Evolutionary conservation across 2,329 filamentous ascomycete species (phyloP), one percentile per base, ranked within the genome.

Genomic region (Exophiala aquamarina): DNA sequence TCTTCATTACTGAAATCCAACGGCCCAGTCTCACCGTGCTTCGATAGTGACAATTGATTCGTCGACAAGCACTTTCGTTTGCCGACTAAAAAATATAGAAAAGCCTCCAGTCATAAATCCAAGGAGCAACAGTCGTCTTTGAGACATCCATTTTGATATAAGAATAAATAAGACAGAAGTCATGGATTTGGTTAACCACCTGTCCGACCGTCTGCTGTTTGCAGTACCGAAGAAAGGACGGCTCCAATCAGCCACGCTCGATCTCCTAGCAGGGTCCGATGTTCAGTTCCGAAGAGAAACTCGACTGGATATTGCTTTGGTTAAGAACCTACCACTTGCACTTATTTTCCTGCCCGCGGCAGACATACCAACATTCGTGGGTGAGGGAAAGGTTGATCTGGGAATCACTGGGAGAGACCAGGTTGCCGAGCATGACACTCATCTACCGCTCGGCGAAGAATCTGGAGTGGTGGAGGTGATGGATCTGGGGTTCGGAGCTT

Each of bases 171-270:
- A n/a, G n/a, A n/a, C n/a, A n/a, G n/a, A n/a, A 11, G 35, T 44
- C 37, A 82, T 82, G 79, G 79, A 82, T 75, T 72, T 82, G 49
- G 79, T 82, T 50, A 81, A 82, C 64, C 76, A 79, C 75, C 79
- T 96, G 66, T 89, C 93, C 77, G 91, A 92, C 65, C 87, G 93
- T 58, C 80, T 97, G 47, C 81, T 97, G 54, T 96, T 98, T 66
- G 93, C 93, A 53, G 89, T 98, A n/a, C 93, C 93, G 52, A 98
- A 98, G 75, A 98, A 98, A 86, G 93, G 93, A 56, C 88, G 93
- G 47, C 83, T 98, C 45, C 87, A 96, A 70, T 82, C 89, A 71
- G 83, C 89, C 49, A 83, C 88, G 44, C 82, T 98, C 41, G 90
- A 97, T 67, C 84, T 98, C 41, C 86, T 98, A 44, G 80, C 91